Conservation (phyloP, 2,329 filamentous ascomycete genomes). For the Pezicula radicicola region DNA sequence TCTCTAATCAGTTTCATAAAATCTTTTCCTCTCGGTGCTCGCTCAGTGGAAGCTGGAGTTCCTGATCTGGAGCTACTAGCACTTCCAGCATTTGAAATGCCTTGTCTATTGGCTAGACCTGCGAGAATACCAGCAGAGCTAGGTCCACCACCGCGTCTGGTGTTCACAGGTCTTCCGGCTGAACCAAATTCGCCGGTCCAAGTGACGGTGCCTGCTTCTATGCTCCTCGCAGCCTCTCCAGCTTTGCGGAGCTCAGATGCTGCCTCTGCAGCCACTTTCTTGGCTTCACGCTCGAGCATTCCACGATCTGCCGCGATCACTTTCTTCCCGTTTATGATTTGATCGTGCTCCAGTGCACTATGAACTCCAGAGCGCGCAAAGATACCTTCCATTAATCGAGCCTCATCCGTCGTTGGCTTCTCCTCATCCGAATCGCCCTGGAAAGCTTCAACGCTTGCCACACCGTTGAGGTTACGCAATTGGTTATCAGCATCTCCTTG, state of each 20-base stretch:
- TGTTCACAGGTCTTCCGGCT: constrained; percentile 62
- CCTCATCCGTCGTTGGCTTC: constrained; percentile 52
- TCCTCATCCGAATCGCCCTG: constrained; percentile 45
- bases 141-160: constrained; percentile 44
- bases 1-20: constrained; percentile 72
- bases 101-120: constrained; percentile 54
- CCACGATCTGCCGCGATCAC: constrained; percentile 70
- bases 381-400: constrained; percentile 82
- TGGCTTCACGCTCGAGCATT: constrained; percentile 79
- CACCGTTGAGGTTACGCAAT: constrained; percentile 52
- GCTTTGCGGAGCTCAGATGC: constrained; percentile 73
- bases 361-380: constrained; percentile 85
- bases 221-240: constrained; percentile 65
- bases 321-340: constrained; percentile 77
- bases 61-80: constrained; percentile 43
- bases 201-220: constrained; percentile 82
- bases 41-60: constrained; percentile 37
- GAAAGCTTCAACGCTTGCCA: constrained; percentile 65
- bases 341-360: constrained; percentile 89
- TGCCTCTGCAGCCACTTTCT: constrained; percentile 73
- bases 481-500: constrained; percentile 35
- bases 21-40: constrained; percentile 49
- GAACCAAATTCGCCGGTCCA: constrained; percentile 88
- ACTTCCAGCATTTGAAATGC: constrained; percentile 31
- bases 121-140: constrained; percentile 53